Conservation (phyloP, 108 stramenopile genomes). For the Discostella stelligeroides region DNA sequence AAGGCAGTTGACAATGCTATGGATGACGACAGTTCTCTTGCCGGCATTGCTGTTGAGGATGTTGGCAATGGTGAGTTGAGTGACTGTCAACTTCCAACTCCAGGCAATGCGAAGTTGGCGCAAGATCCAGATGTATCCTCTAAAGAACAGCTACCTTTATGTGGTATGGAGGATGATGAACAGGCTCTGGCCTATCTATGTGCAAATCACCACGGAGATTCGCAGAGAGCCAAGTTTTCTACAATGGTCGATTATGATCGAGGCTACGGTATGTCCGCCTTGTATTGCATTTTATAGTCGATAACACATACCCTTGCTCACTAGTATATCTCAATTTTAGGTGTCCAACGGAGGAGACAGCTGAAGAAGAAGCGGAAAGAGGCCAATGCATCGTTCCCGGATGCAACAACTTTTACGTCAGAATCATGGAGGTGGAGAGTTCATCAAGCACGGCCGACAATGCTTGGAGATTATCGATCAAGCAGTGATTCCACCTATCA, state of each 20-base stretch:
- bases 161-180: conserved; percentile 51
- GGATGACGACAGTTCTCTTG: conserved; percentile 12
- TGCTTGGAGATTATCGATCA: conserved; percentile 45
- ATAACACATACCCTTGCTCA: background rate
- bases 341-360: conserved; percentile 41
- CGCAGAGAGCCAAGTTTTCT: conserved; percentile 42
- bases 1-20: conserved; percentile 15
- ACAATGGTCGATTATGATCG: conserved; percentile 41
- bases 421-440: conserved; percentile 55
- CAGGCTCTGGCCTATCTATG: conserved; percentile 39
- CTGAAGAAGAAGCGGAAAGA: conserved; percentile 46
- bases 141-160: conserved; percentile 25
- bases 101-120: background rate
- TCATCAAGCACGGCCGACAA: conserved; percentile 40
- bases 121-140: background rate
- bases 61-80: conserved; percentile 9
- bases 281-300: background rate
- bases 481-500: conserved; percentile 34
- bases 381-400: conserved; percentile 23
- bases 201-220: conserved; percentile 31
- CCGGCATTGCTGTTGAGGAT: background rate
- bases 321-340: too few species aligned
- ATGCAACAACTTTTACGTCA: conserved; percentile 47
- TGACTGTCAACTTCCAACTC: background rate
- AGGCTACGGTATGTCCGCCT: conserved; percentile 37